Percentiles rank a stretch among this genome's conserved stretches.
Evolutionary conservation across 306 rosid genomes (phyloP).

Genomic region (Rosa chinensis): DNA sequence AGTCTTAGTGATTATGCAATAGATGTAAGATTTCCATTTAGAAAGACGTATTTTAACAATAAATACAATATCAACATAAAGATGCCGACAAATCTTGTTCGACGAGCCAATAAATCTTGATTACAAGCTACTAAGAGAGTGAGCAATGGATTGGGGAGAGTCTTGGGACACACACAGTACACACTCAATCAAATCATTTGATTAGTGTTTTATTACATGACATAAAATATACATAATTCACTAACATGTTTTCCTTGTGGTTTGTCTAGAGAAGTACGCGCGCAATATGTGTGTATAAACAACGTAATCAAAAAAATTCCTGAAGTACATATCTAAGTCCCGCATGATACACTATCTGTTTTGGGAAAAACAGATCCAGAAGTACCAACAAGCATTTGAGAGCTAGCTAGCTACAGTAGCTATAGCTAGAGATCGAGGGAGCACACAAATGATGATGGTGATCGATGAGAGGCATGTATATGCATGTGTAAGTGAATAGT

Average conservation of each 20-base stretch:
- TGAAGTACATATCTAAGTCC: background rate
- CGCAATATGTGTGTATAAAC: background rate
- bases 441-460: background rate
- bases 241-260: background rate
- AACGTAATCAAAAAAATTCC: background rate
- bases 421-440: background rate
- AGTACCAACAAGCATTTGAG: background rate
- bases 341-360: background rate
- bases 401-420: background rate
- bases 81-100: background rate
- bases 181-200: background rate
- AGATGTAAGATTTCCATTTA: too few species aligned
- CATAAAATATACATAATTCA: background rate
- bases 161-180: background rate
- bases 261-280: background rate
- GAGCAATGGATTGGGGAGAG: background rate
- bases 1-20: background rate
- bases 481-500: constrained; percentile 7
- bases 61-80: background rate
- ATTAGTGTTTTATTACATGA: background rate
- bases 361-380: constrained; percentile 5
- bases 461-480: background rate
- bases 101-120: background rate
- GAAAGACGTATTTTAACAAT: background rate
- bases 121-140: background rate